Evolutionary conservation across 2,329 filamentous ascomycete genomes (phyloP).

Genomic region (Ophiostoma triangulosporum): DNA sequence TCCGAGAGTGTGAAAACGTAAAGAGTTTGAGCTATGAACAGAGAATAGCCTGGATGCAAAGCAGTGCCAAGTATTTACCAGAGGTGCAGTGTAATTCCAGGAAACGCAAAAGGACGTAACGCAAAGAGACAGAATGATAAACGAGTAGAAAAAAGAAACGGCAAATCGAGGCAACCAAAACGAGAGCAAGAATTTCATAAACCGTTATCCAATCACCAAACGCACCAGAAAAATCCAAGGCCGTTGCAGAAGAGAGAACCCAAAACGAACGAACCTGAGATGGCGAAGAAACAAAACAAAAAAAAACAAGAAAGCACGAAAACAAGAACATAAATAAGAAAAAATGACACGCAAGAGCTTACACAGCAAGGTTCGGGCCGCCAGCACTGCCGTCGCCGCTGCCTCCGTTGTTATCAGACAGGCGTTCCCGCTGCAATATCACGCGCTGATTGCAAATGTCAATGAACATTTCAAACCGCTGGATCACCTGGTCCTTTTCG

Average conservation of each 20-base stretch:
- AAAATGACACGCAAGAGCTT: neutral
- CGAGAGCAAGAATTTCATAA: neutral
- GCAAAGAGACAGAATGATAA: neutral
- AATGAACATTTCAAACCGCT: conserved; percentile 56
- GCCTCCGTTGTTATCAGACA: conserved; percentile 22
- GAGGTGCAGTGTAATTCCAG: no score
- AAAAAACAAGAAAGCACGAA: neutral
- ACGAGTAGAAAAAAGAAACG: neutral
- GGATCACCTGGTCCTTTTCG: conserved; percentile 49
- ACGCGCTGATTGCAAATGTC: conserved; percentile 55
- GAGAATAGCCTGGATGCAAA: no score
- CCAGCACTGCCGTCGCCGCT: conserved; percentile 10
- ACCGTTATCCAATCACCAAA: neutral
- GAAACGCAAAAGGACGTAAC: neutral
- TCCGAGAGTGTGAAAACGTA: no score
- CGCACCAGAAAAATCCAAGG: neutral
- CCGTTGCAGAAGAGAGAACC: neutral
- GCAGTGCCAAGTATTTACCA: no score
- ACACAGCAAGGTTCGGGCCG: conserved; percentile 6
- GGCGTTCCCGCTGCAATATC: conserved; percentile 46
- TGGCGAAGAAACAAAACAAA: neutral
- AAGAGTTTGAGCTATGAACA: no score
- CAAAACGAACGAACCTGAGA: no score
- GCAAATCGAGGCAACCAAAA: neutral
- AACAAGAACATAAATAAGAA: neutral